These are phyloP conservation scores for Penicillium lagena DNA, from an alignment of 495 filamentous ascomycete genomes.

Conservation along the genomic window DNA sequence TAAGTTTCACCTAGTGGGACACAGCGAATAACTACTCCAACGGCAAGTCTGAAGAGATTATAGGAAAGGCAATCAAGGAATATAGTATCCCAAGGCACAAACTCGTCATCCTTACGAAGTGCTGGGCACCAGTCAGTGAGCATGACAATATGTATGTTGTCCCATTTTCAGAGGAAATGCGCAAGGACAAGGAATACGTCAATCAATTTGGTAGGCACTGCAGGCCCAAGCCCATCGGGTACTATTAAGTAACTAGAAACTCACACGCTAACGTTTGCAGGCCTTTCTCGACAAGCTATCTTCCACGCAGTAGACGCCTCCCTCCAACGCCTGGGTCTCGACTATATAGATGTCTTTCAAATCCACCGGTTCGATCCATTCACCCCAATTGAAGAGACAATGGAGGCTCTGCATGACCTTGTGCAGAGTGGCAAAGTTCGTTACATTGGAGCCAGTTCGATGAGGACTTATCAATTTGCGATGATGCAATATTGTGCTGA, in stretches of 20 bases:
- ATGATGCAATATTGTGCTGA: slow-evolving; percentile 37
- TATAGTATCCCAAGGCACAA: slow-evolving; percentile 38
- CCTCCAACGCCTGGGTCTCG: slow-evolving; percentile 50
- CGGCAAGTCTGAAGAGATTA: slow-evolving; percentile 34
- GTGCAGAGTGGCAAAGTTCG: slow-evolving; percentile 57
- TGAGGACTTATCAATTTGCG: slow-evolving; percentile 34
- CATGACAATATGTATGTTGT: slow-evolving; percentile 9
- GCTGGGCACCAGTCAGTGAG: slow-evolving; percentile 29
- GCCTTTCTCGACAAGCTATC: slow-evolving; percentile 54
- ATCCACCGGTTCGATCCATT: slow-evolving; percentile 60
- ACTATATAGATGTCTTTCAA: slow-evolving; percentile 64
- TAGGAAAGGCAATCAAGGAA: slow-evolving; percentile 39
- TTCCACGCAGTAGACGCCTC: slow-evolving; percentile 60
- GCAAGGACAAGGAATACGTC: slow-evolving; percentile 36
- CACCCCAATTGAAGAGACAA: slow-evolving; percentile 60
- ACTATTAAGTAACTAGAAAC: no score
- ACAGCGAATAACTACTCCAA: slow-evolving; percentile 41
- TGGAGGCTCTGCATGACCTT: slow-evolving; percentile 65
- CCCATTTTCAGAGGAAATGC: slow-evolving; percentile 6
- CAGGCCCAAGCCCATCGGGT: neutral
- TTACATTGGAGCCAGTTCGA: slow-evolving; percentile 55
- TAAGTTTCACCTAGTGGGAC: slow-evolving; percentile 16
- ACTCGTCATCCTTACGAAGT: slow-evolving; percentile 39
- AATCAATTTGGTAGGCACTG: slow-evolving; percentile 26
- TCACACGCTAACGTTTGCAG: slow-evolving; percentile 2